A percentile compares a stretch with the other conserved stretches of the same genome.
Evolutionary conservation across 2,329 filamentous ascomycete species (phyloP).

Genomic region (Botrytis sinoallii): DNA sequence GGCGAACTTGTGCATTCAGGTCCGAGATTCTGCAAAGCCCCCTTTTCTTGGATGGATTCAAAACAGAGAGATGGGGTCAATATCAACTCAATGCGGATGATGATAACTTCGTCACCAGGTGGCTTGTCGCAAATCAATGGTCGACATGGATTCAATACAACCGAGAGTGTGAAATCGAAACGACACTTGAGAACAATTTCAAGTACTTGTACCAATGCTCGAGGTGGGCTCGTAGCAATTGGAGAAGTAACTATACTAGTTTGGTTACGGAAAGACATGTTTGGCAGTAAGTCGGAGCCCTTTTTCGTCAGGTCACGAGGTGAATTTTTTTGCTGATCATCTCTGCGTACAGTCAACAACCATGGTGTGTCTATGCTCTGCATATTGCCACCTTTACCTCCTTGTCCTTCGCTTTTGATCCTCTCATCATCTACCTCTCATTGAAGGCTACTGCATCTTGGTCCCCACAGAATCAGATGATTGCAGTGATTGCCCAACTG

Average conservation of each 20-base stretch:
- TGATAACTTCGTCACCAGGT: slow-evolving; percentile 96
- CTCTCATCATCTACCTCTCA: slow-evolving; percentile 65
- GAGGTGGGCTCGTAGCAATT: slow-evolving; percentile 95
- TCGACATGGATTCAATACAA: slow-evolving; percentile 96
- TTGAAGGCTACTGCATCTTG: slow-evolving; percentile 65
- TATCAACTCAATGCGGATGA: slow-evolving; percentile 94
- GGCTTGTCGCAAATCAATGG: slow-evolving; percentile 89
- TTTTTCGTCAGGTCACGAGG: neutral
- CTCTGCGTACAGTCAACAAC: slow-evolving; percentile 64
- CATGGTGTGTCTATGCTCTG: slow-evolving; percentile 90
- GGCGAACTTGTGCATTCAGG: slow-evolving; percentile 87
- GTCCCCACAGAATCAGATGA: slow-evolving; percentile 50
- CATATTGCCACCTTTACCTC: slow-evolving; percentile 91
- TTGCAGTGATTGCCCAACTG: slow-evolving; percentile 60
- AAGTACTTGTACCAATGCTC: slow-evolving; percentile 93
- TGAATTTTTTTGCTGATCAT: slow-evolving; percentile 23
- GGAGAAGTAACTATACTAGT: slow-evolving; percentile 94
- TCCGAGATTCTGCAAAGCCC: slow-evolving; percentile 82
- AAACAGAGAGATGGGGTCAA: slow-evolving; percentile 83
- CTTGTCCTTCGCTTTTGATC: slow-evolving; percentile 76
- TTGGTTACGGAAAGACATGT: slow-evolving; percentile 80
- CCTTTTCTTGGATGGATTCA: slow-evolving; percentile 84
- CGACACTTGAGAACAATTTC: slow-evolving; percentile 81
- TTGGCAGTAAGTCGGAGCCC: slow-evolving; percentile 68
- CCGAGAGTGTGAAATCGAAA: slow-evolving; percentile 84